Evolutionary conservation across 495 filamentous ascomycete genomes (phyloP).

Genomic region (Elasticomyces elasticus): DNA sequence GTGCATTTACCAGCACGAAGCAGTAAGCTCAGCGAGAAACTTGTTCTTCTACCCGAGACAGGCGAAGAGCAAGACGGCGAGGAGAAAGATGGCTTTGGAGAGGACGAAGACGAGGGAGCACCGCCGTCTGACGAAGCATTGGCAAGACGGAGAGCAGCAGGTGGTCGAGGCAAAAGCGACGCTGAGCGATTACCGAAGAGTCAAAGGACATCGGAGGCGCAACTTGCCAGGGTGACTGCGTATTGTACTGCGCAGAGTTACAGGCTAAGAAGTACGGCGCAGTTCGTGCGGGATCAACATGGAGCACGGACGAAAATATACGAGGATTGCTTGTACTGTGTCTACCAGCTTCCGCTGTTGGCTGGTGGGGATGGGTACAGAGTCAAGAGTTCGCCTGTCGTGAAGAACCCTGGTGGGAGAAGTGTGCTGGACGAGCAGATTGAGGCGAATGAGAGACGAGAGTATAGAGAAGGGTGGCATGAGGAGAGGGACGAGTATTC

Average conservation of each 20-base stretch:
- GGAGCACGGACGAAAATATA: constrained; percentile 96
- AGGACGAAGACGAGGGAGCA: constrained; percentile 48
- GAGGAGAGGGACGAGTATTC: constrained; percentile 38
- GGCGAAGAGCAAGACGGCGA: constrained; percentile 26
- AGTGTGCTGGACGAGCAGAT: constrained; percentile 91
- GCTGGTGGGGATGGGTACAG: constrained; percentile 78
- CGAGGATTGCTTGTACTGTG: constrained; percentile 92
- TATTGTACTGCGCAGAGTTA: constrained; percentile 95
- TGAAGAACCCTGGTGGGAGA: constrained; percentile 89
- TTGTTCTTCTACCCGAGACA: constrained; percentile 88
- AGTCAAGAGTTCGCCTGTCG: constrained; percentile 74
- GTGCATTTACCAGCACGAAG: constrained; percentile 70
- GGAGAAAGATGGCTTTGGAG: constrained; percentile 29
- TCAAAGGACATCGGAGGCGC: constrained; percentile 59
- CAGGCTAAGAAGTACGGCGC: constrained; percentile 72
- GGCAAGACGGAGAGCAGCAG: constrained; percentile 49
- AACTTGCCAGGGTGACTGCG: constrained; percentile 80
- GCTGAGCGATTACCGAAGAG: constrained; percentile 90
- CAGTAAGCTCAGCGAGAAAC: constrained; percentile 87
- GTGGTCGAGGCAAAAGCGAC: constrained; percentile 57
- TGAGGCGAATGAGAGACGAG: constrained; percentile 78
- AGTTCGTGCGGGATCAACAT: constrained; percentile 82
- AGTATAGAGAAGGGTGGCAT: constrained; percentile 84
- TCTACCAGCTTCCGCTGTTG: constrained; percentile 84
- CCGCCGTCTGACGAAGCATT: constrained; percentile 72